Conservation (phyloP, 108 stramenopile species). For the Cyclotella baltica region DNA sequence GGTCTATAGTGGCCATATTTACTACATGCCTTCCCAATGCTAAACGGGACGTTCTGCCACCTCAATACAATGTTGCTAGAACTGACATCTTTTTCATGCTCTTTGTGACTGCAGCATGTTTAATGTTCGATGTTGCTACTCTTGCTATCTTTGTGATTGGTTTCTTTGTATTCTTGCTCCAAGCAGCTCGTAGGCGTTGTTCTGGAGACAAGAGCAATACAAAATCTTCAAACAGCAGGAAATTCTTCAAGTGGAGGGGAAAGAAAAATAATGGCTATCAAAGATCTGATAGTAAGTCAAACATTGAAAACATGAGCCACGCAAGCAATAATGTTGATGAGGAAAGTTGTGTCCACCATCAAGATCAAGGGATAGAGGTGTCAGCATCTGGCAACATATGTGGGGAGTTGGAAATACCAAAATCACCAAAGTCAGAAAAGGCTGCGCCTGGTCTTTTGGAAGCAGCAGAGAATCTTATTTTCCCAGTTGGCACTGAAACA, state of each 20-base stretch:
- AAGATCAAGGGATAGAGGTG: neutral
- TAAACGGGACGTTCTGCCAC: slow-evolving; percentile 39
- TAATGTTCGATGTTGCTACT: slow-evolving; percentile 37
- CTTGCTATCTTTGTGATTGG: slow-evolving; percentile 26
- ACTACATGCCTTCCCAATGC: slow-evolving; percentile 40
- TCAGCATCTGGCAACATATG: neutral
- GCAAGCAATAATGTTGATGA: neutral
- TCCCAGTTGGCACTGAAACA: slow-evolving; percentile 1
- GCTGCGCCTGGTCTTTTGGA: neutral
- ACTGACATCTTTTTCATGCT: slow-evolving; percentile 37
- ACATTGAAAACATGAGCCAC: neutral
- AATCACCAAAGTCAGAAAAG: neutral
- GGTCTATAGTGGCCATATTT: slow-evolving; percentile 41
- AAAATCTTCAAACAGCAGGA: neutral
- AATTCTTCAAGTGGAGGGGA: slow-evolving; percentile 22
- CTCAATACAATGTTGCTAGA: slow-evolving; percentile 48
- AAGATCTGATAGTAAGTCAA: neutral
- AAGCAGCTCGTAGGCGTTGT: neutral
- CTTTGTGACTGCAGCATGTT: slow-evolving; percentile 27
- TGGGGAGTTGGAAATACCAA: neutral
- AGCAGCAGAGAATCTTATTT: slow-evolving; percentile 4
- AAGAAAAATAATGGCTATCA: slow-evolving; percentile 1
- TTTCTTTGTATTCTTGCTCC: neutral
- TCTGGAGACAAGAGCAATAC: neutral
- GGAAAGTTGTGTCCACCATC: neutral